These are phyloP conservation scores for Mycena leptocephala DNA, from an alignment of 768 basidiomycete species.

Conservation along the genomic window DNA sequence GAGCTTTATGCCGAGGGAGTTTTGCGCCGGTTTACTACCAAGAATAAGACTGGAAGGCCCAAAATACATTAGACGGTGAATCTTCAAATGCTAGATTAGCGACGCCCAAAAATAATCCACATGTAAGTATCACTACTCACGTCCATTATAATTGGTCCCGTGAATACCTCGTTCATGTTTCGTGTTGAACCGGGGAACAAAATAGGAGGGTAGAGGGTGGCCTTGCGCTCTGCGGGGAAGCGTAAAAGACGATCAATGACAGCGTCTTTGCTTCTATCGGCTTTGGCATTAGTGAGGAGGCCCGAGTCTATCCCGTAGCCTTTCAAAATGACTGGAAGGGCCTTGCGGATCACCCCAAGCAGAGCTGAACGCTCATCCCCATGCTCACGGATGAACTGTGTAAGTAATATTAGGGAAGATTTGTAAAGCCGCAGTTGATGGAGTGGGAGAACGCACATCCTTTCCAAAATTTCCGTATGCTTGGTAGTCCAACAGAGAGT, in stretches of 20 bases:
- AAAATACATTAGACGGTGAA: no score
- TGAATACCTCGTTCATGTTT: neutral
- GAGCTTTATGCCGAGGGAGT: no score
- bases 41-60: no score
- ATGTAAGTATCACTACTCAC: no score
- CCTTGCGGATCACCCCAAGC: neutral
- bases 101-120: no score
- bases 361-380: neutral
- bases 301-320: neutral
- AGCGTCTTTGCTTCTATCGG: neutral
- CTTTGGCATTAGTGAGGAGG: neutral
- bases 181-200: neutral
- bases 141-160: neutral
- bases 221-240: neutral
- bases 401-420: no score
- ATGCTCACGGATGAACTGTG: constrained; percentile 6
- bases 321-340: neutral
- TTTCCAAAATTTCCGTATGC: neutral
- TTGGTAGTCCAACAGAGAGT: neutral
- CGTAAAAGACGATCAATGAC: neutral
- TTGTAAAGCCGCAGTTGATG: neutral
- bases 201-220: neutral
- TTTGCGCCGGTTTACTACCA: no score
- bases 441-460: neutral
- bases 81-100: no score